Base-by-base conservation (phyloP, 2,329 filamentous ascomycete genomes). In the Stemphylium beticola region DNA sequence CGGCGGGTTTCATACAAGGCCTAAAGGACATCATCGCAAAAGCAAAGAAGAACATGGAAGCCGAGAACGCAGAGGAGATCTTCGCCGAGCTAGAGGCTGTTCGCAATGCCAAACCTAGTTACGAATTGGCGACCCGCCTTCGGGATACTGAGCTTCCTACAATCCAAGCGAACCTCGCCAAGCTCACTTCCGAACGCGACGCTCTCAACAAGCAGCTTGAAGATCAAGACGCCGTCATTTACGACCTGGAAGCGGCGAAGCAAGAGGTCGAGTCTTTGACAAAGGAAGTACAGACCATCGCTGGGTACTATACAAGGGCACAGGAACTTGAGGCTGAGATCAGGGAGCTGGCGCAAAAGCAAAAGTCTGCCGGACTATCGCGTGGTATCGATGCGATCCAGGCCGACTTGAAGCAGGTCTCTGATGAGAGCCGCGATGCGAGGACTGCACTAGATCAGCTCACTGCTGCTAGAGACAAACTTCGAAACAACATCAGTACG, bases 351-450 rank as follows among this genome's bases (percentile, higher is more conserved):
- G 82, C 85, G 53, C 86, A 87, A 8, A 92, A 92, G 63, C 90
- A 97, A 69, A 86, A 89, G 67, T 85, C 87, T 12, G 81, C 83
- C 22, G 84, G 85, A 11, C 74, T 82, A 9, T 83, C 85, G 12
- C 86, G 91, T 58, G 90, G 90, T 26, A 83, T 92, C 6, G 90
- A 96, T 49, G 90, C 95, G 62, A 92, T 98, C 48, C 90, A 95
- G 65, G 87, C 90, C 48, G 85, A 92, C 42, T 85, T 92, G 57
- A 85, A 86, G 42, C 77, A 79, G 15, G 82, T 88, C 51, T 84
- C 83, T 17, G 90, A 92, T 56, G 86, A 90, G 68, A 82, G 87
- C 61, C 85, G 88, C 49, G 77, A 78, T 18, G 77, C 87, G 24
- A 92, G 90, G 69, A 80, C 80, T 37, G 83, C 81, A 38, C 81